Conservation (phyloP, 345 rosid genomes). For the Lepidium africanum region DNA sequence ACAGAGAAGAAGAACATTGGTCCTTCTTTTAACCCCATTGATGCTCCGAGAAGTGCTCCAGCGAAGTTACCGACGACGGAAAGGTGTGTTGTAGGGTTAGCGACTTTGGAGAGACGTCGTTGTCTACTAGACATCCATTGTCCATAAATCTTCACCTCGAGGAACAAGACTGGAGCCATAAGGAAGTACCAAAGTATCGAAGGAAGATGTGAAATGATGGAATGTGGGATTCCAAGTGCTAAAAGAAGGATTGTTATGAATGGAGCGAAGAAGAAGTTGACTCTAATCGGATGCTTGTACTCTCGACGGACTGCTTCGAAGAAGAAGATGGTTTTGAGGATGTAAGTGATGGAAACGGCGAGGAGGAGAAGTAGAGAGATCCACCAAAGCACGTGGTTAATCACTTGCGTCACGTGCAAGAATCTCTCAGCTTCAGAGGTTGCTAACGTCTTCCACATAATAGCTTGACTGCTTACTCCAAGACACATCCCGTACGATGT, state of each 20-base stretch:
- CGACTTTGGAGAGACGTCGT: constrained; percentile 83
- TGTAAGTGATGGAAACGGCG: constrained; percentile 44
- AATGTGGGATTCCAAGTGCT: constrained; percentile 69
- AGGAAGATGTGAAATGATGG: constrained; percentile 35
- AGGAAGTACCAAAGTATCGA: constrained; percentile 67
- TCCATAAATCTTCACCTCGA: constrained; percentile 83
- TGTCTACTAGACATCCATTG: constrained; percentile 98
- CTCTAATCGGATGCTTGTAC: constrained; percentile 74
- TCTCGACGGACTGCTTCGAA: constrained; percentile 90
- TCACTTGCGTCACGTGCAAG: constrained; percentile 43
- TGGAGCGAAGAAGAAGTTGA: constrained; percentile 94
- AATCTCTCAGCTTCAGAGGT: constrained; percentile 55
- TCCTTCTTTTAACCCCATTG: constrained; percentile 90
- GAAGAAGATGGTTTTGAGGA: constrained; percentile 51
- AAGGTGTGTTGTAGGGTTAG: constrained; percentile 88
- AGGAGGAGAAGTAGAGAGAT: constrained; percentile 47
- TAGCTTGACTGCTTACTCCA: constrained; percentile 87
- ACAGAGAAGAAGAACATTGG: constrained; percentile 84
- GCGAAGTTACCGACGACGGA: constrained; percentile 81
- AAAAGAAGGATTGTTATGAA: constrained; percentile 74
- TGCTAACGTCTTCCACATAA: constrained; percentile 80
- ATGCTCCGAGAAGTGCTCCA: constrained; percentile 80
- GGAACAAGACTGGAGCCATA: constrained; percentile 64
- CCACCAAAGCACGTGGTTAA: constrained; percentile 64
- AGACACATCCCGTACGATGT: constrained; percentile 89